Evolutionary conservation across 163 green algal genomes (phyloP).

Genomic region (Prototheca wickerhamii): DNA sequence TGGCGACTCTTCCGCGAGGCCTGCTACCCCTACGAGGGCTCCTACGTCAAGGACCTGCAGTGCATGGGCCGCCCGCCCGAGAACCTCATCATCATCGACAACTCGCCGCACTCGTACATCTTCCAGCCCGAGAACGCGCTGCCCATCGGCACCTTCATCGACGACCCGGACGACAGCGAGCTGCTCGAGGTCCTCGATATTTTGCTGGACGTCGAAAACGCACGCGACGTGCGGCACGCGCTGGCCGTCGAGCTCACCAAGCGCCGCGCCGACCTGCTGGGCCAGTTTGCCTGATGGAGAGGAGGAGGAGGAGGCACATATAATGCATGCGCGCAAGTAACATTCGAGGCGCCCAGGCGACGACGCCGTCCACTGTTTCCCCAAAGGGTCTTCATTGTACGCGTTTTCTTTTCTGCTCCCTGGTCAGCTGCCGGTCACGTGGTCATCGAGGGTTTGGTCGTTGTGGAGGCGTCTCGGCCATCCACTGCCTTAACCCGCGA

Average conservation of each 20-base stretch:
- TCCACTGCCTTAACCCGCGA: background rate
- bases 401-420: no score
- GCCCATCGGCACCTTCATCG: slow-evolving; percentile 88
- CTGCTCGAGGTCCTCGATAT: slow-evolving; percentile 71
- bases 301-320: no score
- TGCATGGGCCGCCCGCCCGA: slow-evolving; percentile 75
- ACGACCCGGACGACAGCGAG: slow-evolving; percentile 73
- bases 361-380: no score
- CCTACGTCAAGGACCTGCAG: slow-evolving; percentile 93
- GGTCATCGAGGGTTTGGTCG: no score
- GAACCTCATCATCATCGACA: slow-evolving; percentile 92
- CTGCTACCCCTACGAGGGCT: slow-evolving; percentile 85
- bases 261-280: background rate
- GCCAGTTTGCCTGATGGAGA: no score
- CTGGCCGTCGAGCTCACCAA: background rate
- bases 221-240: slow-evolving; percentile 53
- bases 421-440: no score
- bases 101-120: slow-evolving; percentile 89
- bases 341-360: no score
- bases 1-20: slow-evolving; percentile 92
- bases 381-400: no score
- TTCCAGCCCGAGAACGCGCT: slow-evolving; percentile 95
- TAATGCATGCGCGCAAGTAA: background rate
- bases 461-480: background rate
- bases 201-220: slow-evolving; percentile 48